Conservation (phyloP, 2,329 filamentous ascomycete genomes). For the Hypoxylon sp. region DNA sequence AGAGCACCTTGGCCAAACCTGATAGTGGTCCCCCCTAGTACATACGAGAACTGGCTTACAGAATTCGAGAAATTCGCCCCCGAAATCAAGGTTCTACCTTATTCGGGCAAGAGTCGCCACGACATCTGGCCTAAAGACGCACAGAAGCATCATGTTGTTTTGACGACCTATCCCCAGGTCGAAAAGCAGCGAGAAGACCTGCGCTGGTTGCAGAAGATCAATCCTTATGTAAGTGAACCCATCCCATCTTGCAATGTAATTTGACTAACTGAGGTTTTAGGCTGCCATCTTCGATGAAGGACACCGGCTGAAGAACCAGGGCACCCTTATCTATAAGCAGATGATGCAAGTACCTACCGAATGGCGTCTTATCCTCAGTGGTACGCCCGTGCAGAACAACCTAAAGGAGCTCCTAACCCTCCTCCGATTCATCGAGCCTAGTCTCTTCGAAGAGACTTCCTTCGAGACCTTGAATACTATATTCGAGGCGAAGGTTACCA, state of each 20-base stretch:
- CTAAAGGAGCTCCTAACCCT: slow-evolving; percentile 91
- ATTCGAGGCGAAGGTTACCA: slow-evolving; percentile 92
- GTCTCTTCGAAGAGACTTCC: slow-evolving; percentile 79
- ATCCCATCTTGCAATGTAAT: not conserved
- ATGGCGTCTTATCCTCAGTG: slow-evolving; percentile 90
- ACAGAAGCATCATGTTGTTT: slow-evolving; percentile 73
- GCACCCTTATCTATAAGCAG: slow-evolving; percentile 84
- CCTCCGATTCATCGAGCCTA: slow-evolving; percentile 92
- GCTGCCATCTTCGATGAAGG: slow-evolving; percentile 90
- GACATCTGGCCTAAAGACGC: slow-evolving; percentile 75
- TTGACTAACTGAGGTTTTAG: slow-evolving; percentile 34
- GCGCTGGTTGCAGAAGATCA: slow-evolving; percentile 63
- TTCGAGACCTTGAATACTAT: slow-evolving; percentile 86
- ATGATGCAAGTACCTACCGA: slow-evolving; percentile 81
- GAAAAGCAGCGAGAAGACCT: slow-evolving; percentile 65
- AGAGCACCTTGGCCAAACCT: slow-evolving; percentile 78
- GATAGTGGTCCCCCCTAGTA: slow-evolving; percentile 92
- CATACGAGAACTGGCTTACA: slow-evolving; percentile 93
- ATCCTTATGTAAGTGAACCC: slow-evolving; percentile 58
- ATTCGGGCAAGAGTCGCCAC: slow-evolving; percentile 72
- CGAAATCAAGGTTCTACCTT: slow-evolving; percentile 79
- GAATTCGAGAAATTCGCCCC: slow-evolving; percentile 93
- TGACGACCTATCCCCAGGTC: slow-evolving; percentile 73
- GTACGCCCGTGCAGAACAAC: slow-evolving; percentile 95
- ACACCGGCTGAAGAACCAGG: slow-evolving; percentile 90